These are phyloP conservation scores for Aureobasidium sp. DNA, from an alignment of 2,329 filamentous ascomycete genomes.

Conservation along the genomic window DNA sequence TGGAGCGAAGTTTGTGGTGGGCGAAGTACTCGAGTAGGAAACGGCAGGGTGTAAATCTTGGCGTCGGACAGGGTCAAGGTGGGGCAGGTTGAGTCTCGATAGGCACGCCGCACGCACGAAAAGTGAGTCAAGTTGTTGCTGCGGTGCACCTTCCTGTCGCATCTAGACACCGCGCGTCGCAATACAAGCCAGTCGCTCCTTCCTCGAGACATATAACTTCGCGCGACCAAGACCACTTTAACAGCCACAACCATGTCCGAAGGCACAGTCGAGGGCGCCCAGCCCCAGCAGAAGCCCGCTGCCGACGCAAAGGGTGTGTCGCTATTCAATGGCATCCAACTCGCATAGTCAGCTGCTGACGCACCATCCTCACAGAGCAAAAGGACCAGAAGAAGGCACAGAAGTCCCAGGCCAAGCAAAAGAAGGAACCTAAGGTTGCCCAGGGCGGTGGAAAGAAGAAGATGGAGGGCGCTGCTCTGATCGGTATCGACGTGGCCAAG, in stretches of 20 bases:
- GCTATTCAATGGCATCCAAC: background rate
- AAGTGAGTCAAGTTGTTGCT: constrained; percentile 7
- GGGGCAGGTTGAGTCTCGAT: background rate
- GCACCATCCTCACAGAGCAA: constrained; percentile 20
- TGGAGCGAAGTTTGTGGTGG: background rate
- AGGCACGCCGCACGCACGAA: background rate
- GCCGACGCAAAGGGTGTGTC: constrained; percentile 17
- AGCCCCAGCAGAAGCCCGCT: constrained; percentile 18
- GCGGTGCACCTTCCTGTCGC: background rate
- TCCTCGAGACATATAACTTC: background rate
- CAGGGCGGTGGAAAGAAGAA: constrained; percentile 29
- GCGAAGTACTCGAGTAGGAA: background rate
- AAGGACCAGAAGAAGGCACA: constrained; percentile 28
- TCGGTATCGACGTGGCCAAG: constrained; percentile 83
- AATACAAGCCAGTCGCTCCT: background rate
- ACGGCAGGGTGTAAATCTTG: background rate
- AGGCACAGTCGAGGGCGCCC: constrained; percentile 18
- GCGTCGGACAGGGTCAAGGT: constrained; percentile 2
- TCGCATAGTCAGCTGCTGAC: constrained; percentile 2
- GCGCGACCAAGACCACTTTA: background rate
- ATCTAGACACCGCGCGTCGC: background rate
- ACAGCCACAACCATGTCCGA: constrained; percentile 11
- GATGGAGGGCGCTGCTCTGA: constrained; percentile 58
- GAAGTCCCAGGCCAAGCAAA: constrained; percentile 24
- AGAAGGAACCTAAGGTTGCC: constrained; percentile 10